Conservation (phyloP, 108 stramenopile genomes). For the Nitzschia palea region DNA sequence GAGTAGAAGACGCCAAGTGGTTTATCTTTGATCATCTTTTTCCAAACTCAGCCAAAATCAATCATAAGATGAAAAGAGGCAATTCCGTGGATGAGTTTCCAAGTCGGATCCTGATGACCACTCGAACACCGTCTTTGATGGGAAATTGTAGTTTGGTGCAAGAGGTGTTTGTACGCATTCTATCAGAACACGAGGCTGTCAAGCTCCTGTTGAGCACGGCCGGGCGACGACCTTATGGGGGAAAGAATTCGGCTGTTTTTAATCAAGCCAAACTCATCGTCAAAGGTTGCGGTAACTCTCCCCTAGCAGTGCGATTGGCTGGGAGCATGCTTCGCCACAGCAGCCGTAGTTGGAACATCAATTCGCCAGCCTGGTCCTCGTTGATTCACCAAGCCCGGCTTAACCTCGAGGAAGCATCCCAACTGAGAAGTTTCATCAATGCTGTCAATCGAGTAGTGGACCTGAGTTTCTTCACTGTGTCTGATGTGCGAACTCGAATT, state of each 20-base stretch:
- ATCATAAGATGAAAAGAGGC: constrained; percentile 14
- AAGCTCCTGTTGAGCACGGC: constrained; percentile 82
- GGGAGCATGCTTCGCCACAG: constrained; percentile 83
- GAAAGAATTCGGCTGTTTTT: constrained; percentile 81
- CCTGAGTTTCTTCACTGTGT: constrained; percentile 73
- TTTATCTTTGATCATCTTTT: constrained; percentile 72
- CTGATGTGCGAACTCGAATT: constrained; percentile 52
- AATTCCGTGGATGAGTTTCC: constrained; percentile 48
- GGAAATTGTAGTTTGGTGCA: constrained; percentile 66
- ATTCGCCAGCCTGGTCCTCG: constrained; percentile 74
- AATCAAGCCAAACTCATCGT: constrained; percentile 82
- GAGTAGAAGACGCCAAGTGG: constrained; percentile 89
- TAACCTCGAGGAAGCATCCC: constrained; percentile 84
- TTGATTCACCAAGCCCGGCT: constrained; percentile 73
- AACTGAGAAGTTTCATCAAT: constrained; percentile 80
- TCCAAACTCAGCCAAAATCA: constrained; percentile 17
- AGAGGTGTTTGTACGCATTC: constrained; percentile 87
- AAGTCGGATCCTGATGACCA: constrained; percentile 73
- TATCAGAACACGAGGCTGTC: constrained; percentile 86
- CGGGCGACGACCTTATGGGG: constrained; percentile 83
- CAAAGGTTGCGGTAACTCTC: constrained; percentile 88
- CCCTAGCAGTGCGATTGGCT: constrained; percentile 75
- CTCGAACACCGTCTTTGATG: constrained; percentile 70
- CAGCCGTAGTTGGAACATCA: constrained; percentile 88
- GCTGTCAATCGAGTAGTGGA: constrained; percentile 81